Evolutionary conservation across 495 filamentous ascomycete species (phyloP).

Genomic region (Friedmanniomyces simplex): DNA sequence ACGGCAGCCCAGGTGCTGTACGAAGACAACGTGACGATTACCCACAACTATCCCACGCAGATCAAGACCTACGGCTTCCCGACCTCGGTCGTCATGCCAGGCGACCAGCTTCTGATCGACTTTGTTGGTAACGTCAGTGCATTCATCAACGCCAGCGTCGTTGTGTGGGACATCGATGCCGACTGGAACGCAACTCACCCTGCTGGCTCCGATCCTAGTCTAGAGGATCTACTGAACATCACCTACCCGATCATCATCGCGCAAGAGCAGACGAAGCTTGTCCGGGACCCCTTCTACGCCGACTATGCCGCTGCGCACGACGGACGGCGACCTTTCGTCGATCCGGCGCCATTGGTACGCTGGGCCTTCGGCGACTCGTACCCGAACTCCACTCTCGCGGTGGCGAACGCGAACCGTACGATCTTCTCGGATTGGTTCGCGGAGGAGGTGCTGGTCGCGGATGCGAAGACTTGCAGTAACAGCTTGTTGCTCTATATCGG

Average conservation of each 20-base stretch:
- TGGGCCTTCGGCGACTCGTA: constrained; percentile 46
- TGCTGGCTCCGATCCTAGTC: neutral
- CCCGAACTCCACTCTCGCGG: constrained; percentile 28
- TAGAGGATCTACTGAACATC: constrained; percentile 14
- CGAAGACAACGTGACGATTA: constrained; percentile 24
- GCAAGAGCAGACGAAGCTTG: constrained; percentile 23
- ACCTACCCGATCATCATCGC: constrained; percentile 10
- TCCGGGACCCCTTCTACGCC: constrained; percentile 32
- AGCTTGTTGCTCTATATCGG: constrained; percentile 36
- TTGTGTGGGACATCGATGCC: constrained; percentile 21
- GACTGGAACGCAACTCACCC: constrained; percentile 19
- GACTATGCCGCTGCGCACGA: constrained; percentile 31
- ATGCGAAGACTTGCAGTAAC: constrained; percentile 30
- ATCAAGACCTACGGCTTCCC: constrained; percentile 24
- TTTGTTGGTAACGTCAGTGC: constrained; percentile 21
- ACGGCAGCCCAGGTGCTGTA: constrained; percentile 25
- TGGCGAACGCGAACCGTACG: constrained; percentile 38
- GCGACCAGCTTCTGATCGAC: constrained; percentile 23
- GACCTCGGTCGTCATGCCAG: constrained; percentile 9
- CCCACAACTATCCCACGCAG: constrained; percentile 20
- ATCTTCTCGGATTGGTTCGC: constrained; percentile 47
- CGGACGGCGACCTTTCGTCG: constrained; percentile 30
- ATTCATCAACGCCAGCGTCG: constrained; percentile 24
- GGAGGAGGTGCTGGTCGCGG: constrained; percentile 34
- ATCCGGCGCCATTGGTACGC: constrained; percentile 39